Evolutionary conservation across 352 stramenopile species (phyloP).

Genomic region (Globisporangium camurandrum): DNA sequence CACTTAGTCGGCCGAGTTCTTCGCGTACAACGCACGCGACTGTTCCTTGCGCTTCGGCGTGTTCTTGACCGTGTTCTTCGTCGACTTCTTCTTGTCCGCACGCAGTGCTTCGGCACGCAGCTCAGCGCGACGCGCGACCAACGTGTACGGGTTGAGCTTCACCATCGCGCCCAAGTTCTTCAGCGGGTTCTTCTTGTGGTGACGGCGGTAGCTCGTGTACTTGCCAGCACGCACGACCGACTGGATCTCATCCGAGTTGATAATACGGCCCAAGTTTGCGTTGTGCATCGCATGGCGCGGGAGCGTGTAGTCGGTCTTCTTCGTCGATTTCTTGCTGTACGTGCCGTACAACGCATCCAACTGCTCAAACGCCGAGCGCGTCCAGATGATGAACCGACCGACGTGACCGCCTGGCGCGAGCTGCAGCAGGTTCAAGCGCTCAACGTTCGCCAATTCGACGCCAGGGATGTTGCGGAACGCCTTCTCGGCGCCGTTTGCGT

Average conservation of each 20-base stretch:
- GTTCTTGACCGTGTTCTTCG: constrained; percentile 79
- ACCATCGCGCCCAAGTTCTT: constrained; percentile 94
- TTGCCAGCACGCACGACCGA: constrained; percentile 94
- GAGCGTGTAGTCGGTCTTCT: constrained; percentile 92
- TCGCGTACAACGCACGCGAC: constrained; percentile 68
- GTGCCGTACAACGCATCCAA: constrained; percentile 96
- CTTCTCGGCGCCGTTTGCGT: constrained; percentile 90
- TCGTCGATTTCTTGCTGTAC: constrained; percentile 83
- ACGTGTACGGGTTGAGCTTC: constrained; percentile 96
- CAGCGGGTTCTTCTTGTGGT: constrained; percentile 98
- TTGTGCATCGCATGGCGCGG: constrained; percentile 95
- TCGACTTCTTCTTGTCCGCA: constrained; percentile 87
- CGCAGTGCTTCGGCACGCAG: constrained; percentile 79
- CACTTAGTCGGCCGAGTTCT: constrained; percentile 77
- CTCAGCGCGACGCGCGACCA: constrained; percentile 87
- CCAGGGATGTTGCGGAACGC: constrained; percentile 98
- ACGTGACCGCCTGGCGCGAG: constrained; percentile 98
- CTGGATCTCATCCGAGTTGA: constrained; percentile 99
- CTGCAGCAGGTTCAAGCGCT: constrained; percentile 96
- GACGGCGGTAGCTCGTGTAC: constrained; percentile 81
- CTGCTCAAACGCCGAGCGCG: constrained; percentile 95
- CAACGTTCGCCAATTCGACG: constrained; percentile 96
- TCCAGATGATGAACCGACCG: constrained; percentile 99
- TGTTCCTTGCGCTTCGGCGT: constrained; percentile 69
- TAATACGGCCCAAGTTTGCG: constrained; percentile 97